phyloP scores from a whole-genome alignment of 768 basidiomycete genomes.

The Termitomyces sp. region DNA sequence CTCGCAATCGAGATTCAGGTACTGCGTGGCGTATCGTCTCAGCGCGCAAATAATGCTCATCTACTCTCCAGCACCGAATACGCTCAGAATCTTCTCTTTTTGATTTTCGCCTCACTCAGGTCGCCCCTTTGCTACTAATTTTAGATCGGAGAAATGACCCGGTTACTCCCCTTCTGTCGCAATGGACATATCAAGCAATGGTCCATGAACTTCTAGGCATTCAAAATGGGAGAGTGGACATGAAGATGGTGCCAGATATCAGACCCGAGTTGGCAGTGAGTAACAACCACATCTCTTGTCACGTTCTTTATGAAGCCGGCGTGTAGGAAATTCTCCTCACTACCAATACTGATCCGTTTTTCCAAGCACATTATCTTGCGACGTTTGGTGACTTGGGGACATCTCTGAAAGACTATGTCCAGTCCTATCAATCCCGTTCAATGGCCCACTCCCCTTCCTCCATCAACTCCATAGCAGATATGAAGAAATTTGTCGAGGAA shows the following conservation, averaged over 20 bases:
- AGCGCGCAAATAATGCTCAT: neutral
- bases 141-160: constrained; percentile 96
- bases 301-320: constrained; percentile 2
- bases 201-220: constrained; percentile 95
- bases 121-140: constrained; percentile 85
- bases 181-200: constrained; percentile 99
- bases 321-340: constrained; percentile 89
- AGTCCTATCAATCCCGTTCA: constrained; percentile 87
- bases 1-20: constrained; percentile 86
- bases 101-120: constrained; percentile 87
- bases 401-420: constrained; percentile 87
- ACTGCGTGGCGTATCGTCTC: constrained; percentile 11
- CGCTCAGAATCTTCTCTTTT: constrained; percentile 81
- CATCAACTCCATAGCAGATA: constrained; percentile 93
- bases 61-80: constrained; percentile 59
- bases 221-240: constrained; percentile 88
- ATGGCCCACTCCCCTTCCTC: constrained; percentile 68
- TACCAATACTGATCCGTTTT: constrained; percentile 89
- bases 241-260: constrained; percentile 82
- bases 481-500: constrained; percentile 97
- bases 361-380: constrained; percentile 82
- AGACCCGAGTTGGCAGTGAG: constrained; percentile 79
- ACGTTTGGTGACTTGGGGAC: constrained; percentile 97
- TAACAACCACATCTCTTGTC: constrained; percentile 4
- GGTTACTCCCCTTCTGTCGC: constrained; percentile 91